Conservation (phyloP, 768 basidiomycete species). For the Lactarius evosmus region DNA sequence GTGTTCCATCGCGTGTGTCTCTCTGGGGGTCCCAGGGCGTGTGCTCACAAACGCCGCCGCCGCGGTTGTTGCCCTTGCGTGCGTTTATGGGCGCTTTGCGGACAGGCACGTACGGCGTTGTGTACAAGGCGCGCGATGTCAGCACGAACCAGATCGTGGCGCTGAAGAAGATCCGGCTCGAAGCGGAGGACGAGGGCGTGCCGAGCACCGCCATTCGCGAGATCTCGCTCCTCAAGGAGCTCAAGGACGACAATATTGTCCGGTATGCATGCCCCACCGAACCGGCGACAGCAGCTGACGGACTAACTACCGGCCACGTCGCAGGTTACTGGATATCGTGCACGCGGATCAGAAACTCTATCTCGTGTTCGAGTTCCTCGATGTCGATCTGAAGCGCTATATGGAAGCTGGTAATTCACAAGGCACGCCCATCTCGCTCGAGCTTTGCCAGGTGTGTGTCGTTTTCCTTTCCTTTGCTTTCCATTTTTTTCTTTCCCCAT, state of each 20-base stretch:
- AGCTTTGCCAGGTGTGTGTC: slow-evolving; percentile 75
- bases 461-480: slow-evolving; percentile 9
- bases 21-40: slow-evolving; percentile 2
- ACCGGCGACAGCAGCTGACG: neutral
- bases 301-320: neutral
- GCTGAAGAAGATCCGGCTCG: slow-evolving; percentile 96
- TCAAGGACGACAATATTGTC: slow-evolving; percentile 95
- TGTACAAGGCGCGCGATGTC: slow-evolving; percentile 92
- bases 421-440: slow-evolving; percentile 66
- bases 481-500: neutral
- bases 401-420: slow-evolving; percentile 83
- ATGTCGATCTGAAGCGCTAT: slow-evolving; percentile 94
- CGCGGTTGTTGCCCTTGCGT: neutral
- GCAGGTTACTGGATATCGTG: slow-evolving; percentile 90
- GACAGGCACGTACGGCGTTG: slow-evolving; percentile 95
- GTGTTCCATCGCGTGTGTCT: neutral
- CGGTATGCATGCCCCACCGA: slow-evolving; percentile 63
- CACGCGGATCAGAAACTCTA: slow-evolving; percentile 97
- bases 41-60: neutral
- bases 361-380: slow-evolving; percentile 96
- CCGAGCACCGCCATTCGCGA: slow-evolving; percentile 98
- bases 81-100: neutral
- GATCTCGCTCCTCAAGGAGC: slow-evolving; percentile 94
- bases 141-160: slow-evolving; percentile 83
- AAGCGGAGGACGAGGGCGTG: slow-evolving; percentile 98